Evolutionary conservation across 2,329 filamentous ascomycete species (phyloP), one percentile per base, ranked within the genome.

Genomic region (Hirsutella thompsonii): DNA sequence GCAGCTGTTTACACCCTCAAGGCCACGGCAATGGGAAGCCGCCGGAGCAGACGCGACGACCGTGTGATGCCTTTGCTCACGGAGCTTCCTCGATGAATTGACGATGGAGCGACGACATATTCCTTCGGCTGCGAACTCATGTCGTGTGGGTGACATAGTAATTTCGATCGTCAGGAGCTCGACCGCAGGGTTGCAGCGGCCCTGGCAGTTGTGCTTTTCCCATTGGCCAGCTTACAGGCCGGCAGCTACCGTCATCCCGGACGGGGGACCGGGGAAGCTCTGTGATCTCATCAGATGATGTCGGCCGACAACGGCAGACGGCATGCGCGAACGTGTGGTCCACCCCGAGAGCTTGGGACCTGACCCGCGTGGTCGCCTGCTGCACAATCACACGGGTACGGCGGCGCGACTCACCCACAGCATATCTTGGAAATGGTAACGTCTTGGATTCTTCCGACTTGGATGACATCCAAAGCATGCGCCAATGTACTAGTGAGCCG

Each of bases 221-320:
- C 35, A 34, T 34, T 40, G 32, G 32, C 11, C 14, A 9, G 21
- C 19, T 20, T 3, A 16, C n/a, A 28, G 16, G 13, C n/a, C 16
- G 20, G 8, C 21, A 30, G 20, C 38, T 41, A 28, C 39, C 34
- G n/a, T 18, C 34, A n/a, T 36, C 34, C 23, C 23, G 23, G 35
- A 37, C 10, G 10, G 18, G 8, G 9, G 5, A 20, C 19, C 3
- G 11, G 6, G 35, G 20, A 10, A 23, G 19, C 19, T 16, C 13
- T 19, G 18, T 37, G 35, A 37, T 41, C 18, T 30, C 38, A 41
- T 39, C 38, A 41, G 20, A 43, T 45, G 44, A 43, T 26, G 37
- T 19, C 30, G 20, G 30, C 16, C 14, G 19, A 38, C 28, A 14
- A 10, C 16, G 38, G 28, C 36, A 28, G 21, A 18, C 32, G 33